Evolutionary conservation across 768 basidiomycete species (phyloP).

Genomic region (Termitomyces bulborhizus): DNA sequence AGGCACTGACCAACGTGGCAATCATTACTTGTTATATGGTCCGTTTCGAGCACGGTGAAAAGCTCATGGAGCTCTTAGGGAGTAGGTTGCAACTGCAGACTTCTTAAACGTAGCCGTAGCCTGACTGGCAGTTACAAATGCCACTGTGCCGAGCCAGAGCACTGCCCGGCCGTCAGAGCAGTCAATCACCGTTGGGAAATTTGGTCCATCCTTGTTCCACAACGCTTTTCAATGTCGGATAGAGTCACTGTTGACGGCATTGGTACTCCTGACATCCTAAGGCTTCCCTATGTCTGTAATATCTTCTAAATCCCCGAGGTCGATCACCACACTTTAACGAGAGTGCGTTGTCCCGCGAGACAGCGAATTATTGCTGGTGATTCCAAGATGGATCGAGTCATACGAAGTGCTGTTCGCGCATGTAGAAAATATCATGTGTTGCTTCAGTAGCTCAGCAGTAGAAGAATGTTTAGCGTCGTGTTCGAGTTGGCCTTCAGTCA

Average conservation of each 20-base stretch:
- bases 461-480: not conserved
- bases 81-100: slow-evolving; percentile 16
- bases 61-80: slow-evolving; percentile 22
- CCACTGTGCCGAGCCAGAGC: not conserved
- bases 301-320: not conserved
- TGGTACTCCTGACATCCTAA: not conserved
- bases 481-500: not conserved
- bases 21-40: slow-evolving; percentile 35
- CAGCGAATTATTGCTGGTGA: not conserved
- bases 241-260: not conserved
- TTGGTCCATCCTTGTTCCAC: not conserved
- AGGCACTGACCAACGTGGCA: slow-evolving; percentile 26
- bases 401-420: not conserved
- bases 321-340: not conserved
- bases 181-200: not conserved
- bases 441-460: no score
- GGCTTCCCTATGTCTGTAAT: not conserved
- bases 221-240: not conserved
- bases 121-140: not conserved
- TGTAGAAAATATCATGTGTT: no score
- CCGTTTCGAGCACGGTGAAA: slow-evolving; percentile 20
- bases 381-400: not conserved
- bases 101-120: not conserved
- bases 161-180: no score
- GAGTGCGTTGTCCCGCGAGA: not conserved